Percentiles rank a stretch among this genome's conserved stretches.
Conservation (phyloP, 225 moss, liverwort and hornwort species). For the Antitrichia curtipendula region DNA sequence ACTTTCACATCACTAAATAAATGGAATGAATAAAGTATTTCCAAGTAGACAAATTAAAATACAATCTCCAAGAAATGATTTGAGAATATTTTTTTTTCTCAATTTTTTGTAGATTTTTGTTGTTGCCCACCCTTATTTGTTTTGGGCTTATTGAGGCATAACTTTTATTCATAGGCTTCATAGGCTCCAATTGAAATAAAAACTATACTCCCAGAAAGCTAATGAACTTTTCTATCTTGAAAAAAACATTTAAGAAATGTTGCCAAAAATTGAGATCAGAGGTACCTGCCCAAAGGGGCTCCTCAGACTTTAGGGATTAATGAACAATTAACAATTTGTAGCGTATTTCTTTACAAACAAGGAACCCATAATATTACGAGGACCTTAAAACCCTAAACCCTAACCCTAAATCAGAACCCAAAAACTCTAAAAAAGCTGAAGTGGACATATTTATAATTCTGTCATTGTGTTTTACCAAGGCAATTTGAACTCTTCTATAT, state of each 20-base stretch:
- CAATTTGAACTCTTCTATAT: no score
- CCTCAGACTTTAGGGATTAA: no score
- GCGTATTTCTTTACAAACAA: not conserved
- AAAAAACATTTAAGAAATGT: not conserved
- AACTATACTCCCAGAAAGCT: accelerated
- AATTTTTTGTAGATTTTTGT: not conserved
- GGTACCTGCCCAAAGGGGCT: accelerated
- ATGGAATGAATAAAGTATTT: not conserved
- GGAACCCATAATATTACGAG: not conserved
- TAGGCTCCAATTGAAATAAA: not conserved
- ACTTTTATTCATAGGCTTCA: not conserved
- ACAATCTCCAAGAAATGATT: not conserved
- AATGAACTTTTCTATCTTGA: accelerated
- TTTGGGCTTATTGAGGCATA: not conserved
- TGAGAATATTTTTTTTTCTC: not conserved
- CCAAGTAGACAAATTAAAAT: no score
- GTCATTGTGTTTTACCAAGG: not conserved
- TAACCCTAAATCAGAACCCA: no score
- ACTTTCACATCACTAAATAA: not conserved
- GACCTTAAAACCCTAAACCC: not conserved
- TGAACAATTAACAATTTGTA: not conserved
- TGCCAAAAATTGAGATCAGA: not conserved
- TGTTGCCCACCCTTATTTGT: accelerated
- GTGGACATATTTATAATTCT: not conserved
- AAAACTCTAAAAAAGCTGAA: no score